Base-by-base conservation (phyloP, 2,329 filamentous ascomycete genomes). In the Aspergillus sp. region DNA sequence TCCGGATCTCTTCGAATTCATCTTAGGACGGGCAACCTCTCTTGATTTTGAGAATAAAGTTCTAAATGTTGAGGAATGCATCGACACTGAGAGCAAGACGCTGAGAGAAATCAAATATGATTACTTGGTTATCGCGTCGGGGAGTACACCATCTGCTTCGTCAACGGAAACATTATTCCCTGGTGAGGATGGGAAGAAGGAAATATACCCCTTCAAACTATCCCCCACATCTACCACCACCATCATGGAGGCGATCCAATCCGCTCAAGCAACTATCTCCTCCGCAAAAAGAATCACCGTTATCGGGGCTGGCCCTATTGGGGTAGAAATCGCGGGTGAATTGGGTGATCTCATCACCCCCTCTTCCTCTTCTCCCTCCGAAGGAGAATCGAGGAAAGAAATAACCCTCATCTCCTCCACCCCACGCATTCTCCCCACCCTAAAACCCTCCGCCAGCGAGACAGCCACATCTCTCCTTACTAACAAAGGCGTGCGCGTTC, bases 111-210 rank as follows among this genome's bases (percentile, higher is more conserved):
- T 86, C 10, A 58, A 74, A 2, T 87, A 83, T 69, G 80, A 85
- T 64, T 80, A 82, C n/a, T 76, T 87, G 2, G 75, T 87, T 52
- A 81, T 87, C 60, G 83, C 84, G 8, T 85, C 84, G 0, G 85
- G 85, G 7, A 80, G 81, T 41, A 78, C 69, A 12, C 82, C 84
- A 1, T 70, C 76, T 9, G 75, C 79, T 1, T 21, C 38, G 0
- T 13, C 43, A 0, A 8, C n/a, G 2, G 3, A 1, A 8, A 0
- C 3, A 23, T 15, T 15, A 21, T 6, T 6, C 6, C 36, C 17
- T 8, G 17, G 17, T 19, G 39, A 19, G 8, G 17, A 45, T 45
- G 17, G 25, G 8, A 1, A 21, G 21, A n/a, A 43, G 5, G 17
- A 21, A 12, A 45, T 55, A 7, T 55, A 45, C 10, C 53, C 53